Conservation (phyloP, 495 filamentous ascomycete genomes). For the Penicillium lividum region DNA sequence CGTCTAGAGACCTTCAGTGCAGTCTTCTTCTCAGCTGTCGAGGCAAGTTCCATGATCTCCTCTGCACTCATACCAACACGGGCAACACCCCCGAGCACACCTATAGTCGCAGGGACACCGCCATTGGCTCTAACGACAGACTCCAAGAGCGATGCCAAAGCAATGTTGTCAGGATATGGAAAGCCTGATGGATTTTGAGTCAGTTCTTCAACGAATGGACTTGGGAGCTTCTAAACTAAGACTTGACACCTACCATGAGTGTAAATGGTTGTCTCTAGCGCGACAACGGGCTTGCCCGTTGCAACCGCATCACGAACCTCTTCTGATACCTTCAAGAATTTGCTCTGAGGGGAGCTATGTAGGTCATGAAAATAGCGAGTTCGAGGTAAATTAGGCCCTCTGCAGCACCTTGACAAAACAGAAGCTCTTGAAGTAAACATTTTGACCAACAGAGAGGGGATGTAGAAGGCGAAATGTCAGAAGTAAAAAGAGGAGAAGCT, state of each 20-base stretch:
- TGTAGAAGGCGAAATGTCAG: constrained; percentile 5
- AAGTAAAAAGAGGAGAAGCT: constrained; percentile 31
- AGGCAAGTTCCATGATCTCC: constrained; percentile 70
- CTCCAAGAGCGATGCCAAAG: constrained; percentile 71
- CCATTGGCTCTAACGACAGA: constrained; percentile 75
- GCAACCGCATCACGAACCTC: constrained; percentile 78
- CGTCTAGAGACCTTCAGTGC: constrained; percentile 82
- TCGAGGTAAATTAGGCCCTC: constrained; percentile 17
- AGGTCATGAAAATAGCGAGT: constrained; percentile 36
- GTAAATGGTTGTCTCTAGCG: constrained; percentile 89
- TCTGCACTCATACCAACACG: constrained; percentile 70
- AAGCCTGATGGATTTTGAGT: constrained; percentile 55
- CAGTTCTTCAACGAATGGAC: neutral
- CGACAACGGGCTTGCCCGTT: constrained; percentile 76
- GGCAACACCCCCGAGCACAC: constrained; percentile 77
- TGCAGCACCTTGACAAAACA: constrained; percentile 21
- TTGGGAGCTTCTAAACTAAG: neutral
- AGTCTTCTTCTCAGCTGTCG: constrained; percentile 59
- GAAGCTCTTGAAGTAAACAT: constrained; percentile 37
- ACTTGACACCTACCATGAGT: constrained; percentile 60
- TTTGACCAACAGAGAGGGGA: constrained; percentile 11
- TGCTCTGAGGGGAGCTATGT: constrained; percentile 41
- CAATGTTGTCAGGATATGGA: constrained; percentile 77
- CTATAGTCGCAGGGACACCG: constrained; percentile 90
- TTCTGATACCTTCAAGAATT: constrained; percentile 72